Evolutionary conservation across 2,329 filamentous ascomycete genomes (phyloP).

Genomic region (Beauveria bassiana): DNA sequence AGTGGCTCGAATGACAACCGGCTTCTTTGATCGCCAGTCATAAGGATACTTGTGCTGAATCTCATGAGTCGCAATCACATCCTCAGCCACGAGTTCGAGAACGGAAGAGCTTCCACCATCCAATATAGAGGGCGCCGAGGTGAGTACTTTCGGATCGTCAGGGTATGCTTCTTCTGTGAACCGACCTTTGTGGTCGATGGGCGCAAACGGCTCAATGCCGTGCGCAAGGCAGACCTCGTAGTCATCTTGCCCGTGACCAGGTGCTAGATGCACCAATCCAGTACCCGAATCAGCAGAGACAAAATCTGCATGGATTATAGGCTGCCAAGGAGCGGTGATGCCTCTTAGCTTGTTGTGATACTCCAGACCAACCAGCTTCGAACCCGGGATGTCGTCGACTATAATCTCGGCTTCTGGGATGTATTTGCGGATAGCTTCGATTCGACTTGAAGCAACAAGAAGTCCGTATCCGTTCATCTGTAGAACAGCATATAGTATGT

Average conservation of each 20-base stretch:
- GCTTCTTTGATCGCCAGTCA: slow-evolving; percentile 92
- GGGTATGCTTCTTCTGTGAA: slow-evolving; percentile 79
- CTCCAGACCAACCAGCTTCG: slow-evolving; percentile 53
- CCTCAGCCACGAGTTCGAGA: slow-evolving; percentile 56
- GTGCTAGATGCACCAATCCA: slow-evolving; percentile 88
- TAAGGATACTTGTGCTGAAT: slow-evolving; percentile 94
- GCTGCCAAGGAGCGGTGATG: slow-evolving; percentile 47
- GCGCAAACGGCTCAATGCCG: slow-evolving; percentile 68
- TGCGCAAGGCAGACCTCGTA: slow-evolving; percentile 71
- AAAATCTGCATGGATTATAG: slow-evolving; percentile 77
- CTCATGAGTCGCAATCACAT: slow-evolving; percentile 61
- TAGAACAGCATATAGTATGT: slow-evolving; percentile 67
- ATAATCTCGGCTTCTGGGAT: slow-evolving; percentile 48
- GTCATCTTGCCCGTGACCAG: slow-evolving; percentile 94
- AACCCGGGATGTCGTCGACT: slow-evolving; percentile 52
- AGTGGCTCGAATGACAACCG: slow-evolving; percentile 84
- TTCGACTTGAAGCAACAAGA: slow-evolving; percentile 63
- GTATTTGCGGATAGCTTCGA: slow-evolving; percentile 48
- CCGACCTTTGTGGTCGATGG: slow-evolving; percentile 71
- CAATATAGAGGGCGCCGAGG: slow-evolving; percentile 61
- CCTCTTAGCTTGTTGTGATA: slow-evolving; percentile 68
- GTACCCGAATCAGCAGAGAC: slow-evolving; percentile 87
- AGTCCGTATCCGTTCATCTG: slow-evolving; percentile 49
- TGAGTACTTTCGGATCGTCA: slow-evolving; percentile 56
- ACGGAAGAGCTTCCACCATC: slow-evolving; percentile 62